Evolutionary conservation across 768 basidiomycete species (phyloP).

Genomic region (Suillus placidus): DNA sequence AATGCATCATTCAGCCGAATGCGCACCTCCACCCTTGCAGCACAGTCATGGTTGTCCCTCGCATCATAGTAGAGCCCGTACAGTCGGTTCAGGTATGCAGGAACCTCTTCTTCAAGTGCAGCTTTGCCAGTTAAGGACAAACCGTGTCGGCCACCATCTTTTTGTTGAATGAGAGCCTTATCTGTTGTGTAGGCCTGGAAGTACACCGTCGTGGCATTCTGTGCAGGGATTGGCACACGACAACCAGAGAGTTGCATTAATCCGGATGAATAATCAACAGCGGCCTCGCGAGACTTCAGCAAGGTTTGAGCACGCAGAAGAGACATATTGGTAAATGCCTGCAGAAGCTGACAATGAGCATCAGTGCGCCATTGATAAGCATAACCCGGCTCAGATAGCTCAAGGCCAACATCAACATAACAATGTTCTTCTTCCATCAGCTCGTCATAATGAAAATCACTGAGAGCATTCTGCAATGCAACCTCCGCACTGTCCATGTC

Average conservation of each 20-base stretch:
- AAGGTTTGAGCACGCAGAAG: constrained; percentile 20
- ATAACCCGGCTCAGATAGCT: neutral
- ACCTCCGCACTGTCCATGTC: neutral
- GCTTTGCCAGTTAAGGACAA: constrained; percentile 25
- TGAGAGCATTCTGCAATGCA: neutral
- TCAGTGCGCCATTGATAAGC: constrained; percentile 8
- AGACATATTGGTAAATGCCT: neutral
- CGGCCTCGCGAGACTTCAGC: constrained; percentile 24
- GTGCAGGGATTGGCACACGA: constrained; percentile 26
- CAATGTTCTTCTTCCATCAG: neutral
- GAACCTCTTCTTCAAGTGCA: constrained; percentile 16
- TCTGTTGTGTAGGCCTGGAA: constrained; percentile 39
- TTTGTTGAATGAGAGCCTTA: constrained; percentile 32
- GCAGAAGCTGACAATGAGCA: neutral
- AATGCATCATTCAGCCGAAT: neutral
- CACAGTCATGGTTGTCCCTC: neutral
- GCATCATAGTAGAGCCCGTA: neutral
- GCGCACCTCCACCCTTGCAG: neutral
- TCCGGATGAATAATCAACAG: constrained; percentile 32
- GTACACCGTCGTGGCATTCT: constrained; percentile 21
- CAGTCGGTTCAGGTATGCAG: constrained; percentile 10
- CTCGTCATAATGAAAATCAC: neutral
- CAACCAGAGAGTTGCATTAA: constrained; percentile 35
- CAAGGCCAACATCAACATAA: constrained; percentile 4
- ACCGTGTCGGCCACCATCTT: constrained; percentile 20